Evolutionary conservation across 768 basidiomycete genomes (phyloP).

Genomic region (Mycena chlorophos): DNA sequence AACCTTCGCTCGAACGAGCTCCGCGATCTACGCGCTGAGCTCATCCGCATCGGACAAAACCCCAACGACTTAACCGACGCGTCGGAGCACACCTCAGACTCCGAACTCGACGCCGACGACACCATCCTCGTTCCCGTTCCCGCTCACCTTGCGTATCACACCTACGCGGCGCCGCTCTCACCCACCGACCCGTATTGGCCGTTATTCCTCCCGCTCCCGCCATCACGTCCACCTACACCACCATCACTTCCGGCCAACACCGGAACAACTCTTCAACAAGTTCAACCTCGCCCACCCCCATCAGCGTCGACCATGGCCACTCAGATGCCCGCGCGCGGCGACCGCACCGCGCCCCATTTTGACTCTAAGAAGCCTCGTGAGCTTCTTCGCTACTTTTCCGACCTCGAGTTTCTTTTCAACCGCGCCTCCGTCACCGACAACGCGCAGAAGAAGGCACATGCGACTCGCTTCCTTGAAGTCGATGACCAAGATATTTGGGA

Average conservation of each 20-base stretch:
- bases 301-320: background rate
- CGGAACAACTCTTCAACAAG: background rate
- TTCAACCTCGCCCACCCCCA: background rate
- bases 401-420: conserved; percentile 17
- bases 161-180: background rate
- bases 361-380: conserved; percentile 18
- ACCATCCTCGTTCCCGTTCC: background rate
- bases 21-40: background rate
- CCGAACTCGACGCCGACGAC: background rate
- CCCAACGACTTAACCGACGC: background rate
- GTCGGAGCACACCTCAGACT: background rate
- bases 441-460: conserved; percentile 18
- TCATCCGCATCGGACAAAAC: background rate
- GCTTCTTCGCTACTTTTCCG: conserved; percentile 20
- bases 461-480: conserved; percentile 11
- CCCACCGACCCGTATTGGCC: background rate
- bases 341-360: conserved; percentile 22
- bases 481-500: conserved; percentile 23
- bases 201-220: background rate
- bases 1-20: background rate
- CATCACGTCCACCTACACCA: background rate
- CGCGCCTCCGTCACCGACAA: conserved; percentile 4
- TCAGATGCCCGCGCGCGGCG: conserved; percentile 21
- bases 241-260: background rate
- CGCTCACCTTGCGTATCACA: background rate